Conservation (phyloP, 106 monocot species). For the Iris macrosiphon region DNA sequence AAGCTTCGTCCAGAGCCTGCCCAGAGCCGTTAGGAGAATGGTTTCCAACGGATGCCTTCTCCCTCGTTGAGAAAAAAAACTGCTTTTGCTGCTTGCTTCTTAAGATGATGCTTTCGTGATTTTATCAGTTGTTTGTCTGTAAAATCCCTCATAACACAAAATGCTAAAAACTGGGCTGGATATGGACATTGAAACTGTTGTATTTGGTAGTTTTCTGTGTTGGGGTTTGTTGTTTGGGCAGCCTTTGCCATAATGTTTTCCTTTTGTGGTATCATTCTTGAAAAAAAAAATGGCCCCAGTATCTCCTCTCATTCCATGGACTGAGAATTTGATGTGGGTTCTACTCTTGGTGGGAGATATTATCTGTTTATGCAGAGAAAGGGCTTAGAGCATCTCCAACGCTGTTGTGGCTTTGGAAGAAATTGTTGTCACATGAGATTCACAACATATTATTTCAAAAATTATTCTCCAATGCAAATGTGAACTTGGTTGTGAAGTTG, state of each 20-base stretch:
- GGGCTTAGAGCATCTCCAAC: no score
- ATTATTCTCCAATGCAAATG: no score
- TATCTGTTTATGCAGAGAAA: neutral
- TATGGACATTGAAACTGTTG: neutral
- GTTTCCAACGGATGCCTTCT: conserved; percentile 26
- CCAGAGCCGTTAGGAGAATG: conserved; percentile 25
- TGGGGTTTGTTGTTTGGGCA: conserved; percentile 2
- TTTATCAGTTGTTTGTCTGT: conserved; percentile 1
- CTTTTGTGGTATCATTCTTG: conserved; percentile 1
- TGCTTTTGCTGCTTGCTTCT: neutral
- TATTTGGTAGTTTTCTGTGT: no score
- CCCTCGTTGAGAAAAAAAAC: conserved; percentile 8
- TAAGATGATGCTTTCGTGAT: neutral
- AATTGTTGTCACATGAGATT: no score
- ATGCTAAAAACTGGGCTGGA: no score
- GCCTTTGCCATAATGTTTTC: neutral
- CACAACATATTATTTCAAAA: no score
- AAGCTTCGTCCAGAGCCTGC: conserved; percentile 14
- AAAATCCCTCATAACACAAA: neutral
- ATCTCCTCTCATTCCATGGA: no score
- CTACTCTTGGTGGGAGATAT: neutral
- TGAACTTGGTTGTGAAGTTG: no score
- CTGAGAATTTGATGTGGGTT: neutral
- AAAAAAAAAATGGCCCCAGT: neutral
- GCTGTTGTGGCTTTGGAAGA: no score